Percentiles rank a stretch among this genome's conserved stretches.
Conservation (phyloP, 169 alveolate genomes). For the Plasmodium adleri region DNA sequence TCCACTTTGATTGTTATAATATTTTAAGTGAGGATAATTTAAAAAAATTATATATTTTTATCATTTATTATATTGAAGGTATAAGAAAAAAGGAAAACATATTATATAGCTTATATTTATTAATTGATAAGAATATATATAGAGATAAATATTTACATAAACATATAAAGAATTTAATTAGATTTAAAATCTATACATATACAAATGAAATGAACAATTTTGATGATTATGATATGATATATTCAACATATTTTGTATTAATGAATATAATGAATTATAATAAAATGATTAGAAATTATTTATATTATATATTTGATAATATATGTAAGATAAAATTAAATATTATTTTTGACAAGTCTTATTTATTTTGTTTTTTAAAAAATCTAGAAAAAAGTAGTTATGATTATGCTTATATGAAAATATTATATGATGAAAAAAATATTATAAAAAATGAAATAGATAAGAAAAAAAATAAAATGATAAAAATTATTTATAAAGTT, state of each 20-base stretch:
- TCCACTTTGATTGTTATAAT: too few relatives aligned
- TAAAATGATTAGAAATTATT: constrained; percentile 51
- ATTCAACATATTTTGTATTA: constrained; percentile 20
- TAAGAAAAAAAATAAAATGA: constrained; percentile 37
- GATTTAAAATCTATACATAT: constrained; percentile 31
- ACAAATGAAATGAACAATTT: constrained; percentile 22
- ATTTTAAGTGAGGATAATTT: neutral
- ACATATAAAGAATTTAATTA: constrained; percentile 33
- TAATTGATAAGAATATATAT: constrained; percentile 43
- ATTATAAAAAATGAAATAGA: constrained; percentile 21
- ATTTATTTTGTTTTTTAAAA: constrained; percentile 44
- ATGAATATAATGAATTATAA: constrained; percentile 70
- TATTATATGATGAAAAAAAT: constrained; percentile 33
- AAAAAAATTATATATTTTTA: constrained; percentile 15
- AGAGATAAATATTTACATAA: constrained; percentile 45
- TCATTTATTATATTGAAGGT: constrained; percentile 53
- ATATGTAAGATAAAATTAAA: constrained; percentile 38
- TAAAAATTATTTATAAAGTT: constrained; percentile 47
- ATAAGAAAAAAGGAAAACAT: constrained; percentile 39
- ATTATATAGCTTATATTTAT: constrained; percentile 32
- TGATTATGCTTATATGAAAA: constrained; percentile 69
- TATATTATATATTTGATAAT: constrained; percentile 55
- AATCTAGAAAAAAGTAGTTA: constrained; percentile 67
- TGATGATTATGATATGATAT: constrained; percentile 32
- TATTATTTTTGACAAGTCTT: constrained; percentile 8